Evolutionary conservation across 805 yeast species (phyloP).

Genomic region (Tetrapisispora namnaoensis): DNA sequence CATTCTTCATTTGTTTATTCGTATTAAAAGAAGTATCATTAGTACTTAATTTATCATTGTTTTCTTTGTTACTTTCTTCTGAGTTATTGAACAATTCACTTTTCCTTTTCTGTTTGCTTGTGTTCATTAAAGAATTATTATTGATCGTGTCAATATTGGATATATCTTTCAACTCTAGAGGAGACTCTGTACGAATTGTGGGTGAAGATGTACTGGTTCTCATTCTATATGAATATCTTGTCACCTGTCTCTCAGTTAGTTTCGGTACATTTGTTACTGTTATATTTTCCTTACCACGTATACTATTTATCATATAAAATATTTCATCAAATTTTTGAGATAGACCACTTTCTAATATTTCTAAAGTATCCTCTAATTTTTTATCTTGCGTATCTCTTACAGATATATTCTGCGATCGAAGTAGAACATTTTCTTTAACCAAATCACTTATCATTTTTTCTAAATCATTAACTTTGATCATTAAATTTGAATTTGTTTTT

Average conservation of each 20-base stretch:
- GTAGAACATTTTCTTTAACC: slow-evolving; percentile 39
- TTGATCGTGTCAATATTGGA: background rate
- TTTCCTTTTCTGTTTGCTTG: background rate
- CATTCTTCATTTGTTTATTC: background rate
- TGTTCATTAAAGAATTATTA: background rate
- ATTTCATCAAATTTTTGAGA: slow-evolving; percentile 37
- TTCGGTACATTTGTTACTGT: slow-evolving; percentile 1
- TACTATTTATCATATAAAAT: slow-evolving; percentile 32
- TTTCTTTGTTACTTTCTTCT: background rate
- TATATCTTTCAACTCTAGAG: background rate
- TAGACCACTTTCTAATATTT: slow-evolving; percentile 34
- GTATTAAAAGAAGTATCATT: background rate
- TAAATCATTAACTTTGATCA: slow-evolving; percentile 41
- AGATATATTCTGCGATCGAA: slow-evolving; percentile 32
- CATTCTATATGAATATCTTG: background rate
- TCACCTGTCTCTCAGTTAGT: background rate
- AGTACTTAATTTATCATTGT: background rate
- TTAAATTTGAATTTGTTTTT: slow-evolving; percentile 43
- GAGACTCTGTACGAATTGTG: background rate
- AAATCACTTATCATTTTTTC: slow-evolving; percentile 43
- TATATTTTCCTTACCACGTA: slow-evolving; percentile 36
- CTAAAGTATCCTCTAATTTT: slow-evolving; percentile 32
- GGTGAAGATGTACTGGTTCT: background rate
- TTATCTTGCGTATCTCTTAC: slow-evolving; percentile 24
- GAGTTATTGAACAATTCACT: background rate